A percentile compares a stretch with the other conserved stretches of the same genome.
Conservation (phyloP, 83 land plant species). For the Thuja plicata region DNA sequence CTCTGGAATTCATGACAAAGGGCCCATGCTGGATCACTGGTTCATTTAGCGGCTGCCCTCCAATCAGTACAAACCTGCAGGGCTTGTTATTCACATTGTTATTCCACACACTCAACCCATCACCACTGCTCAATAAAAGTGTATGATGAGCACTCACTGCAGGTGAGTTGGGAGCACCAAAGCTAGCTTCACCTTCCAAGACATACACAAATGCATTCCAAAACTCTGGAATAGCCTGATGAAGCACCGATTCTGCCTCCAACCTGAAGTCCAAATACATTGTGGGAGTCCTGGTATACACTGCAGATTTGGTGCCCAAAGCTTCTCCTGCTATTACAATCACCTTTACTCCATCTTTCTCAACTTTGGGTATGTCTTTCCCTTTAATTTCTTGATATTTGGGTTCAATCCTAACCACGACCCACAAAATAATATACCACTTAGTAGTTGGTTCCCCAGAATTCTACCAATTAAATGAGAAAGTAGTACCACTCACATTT, state of each 20-base stretch:
- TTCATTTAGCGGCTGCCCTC: slow-evolving; percentile 57
- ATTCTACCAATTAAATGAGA: neutral
- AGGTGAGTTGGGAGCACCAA: no score
- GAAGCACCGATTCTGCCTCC: slow-evolving; percentile 44
- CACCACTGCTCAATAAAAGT: no score
- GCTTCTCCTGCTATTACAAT: slow-evolving; percentile 84
- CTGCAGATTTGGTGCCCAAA: slow-evolving; percentile 71
- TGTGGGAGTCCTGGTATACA: slow-evolving; percentile 86
- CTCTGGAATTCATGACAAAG: slow-evolving; percentile 85
- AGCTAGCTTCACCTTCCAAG: no score
- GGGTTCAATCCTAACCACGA: slow-evolving; percentile 68
- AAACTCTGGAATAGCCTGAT: slow-evolving; percentile 69
- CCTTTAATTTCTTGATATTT: slow-evolving; percentile 73
- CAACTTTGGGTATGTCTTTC: slow-evolving; percentile 47
- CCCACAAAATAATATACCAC: neutral
- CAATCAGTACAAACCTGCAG: slow-evolving; percentile 71
- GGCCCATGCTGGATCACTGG: slow-evolving; percentile 64
- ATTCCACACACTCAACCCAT: slow-evolving; percentile 37
- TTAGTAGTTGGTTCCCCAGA: neutral
- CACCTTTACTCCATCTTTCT: slow-evolving; percentile 74
- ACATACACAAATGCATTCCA: slow-evolving; percentile 69
- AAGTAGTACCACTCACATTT: slow-evolving; percentile 53
- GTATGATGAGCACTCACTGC: no score
- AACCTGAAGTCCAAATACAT: slow-evolving; percentile 57
- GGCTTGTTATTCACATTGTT: slow-evolving; percentile 66